These are phyloP conservation scores for Hanseniaspora meyeri DNA, from an alignment of 805 yeast genomes.

Conservation along the genomic window DNA sequence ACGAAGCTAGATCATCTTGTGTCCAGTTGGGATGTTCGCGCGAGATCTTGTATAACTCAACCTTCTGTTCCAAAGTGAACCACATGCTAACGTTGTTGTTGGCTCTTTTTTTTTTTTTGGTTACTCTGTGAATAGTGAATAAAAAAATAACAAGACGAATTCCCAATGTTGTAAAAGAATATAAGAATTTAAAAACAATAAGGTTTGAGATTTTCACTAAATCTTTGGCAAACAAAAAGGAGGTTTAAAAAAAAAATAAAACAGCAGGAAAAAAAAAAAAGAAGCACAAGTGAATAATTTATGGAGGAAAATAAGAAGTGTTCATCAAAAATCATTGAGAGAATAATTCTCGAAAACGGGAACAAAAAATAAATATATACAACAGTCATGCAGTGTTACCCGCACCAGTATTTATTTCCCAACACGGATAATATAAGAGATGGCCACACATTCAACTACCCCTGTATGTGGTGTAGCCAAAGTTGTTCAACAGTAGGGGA, in stretches of 20 bases:
- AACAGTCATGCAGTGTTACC: background rate
- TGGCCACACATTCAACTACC: conserved; percentile 41
- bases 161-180: no score
- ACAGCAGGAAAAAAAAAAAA: no score
- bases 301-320: background rate
- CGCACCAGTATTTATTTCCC: background rate
- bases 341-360: background rate
- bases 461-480: conserved; percentile 81
- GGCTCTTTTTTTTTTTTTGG: no score
- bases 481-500: conserved; percentile 72
- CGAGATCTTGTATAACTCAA: conserved; percentile 54
- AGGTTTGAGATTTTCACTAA: no score
- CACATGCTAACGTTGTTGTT: conserved; percentile 31
- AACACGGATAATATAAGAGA: background rate
- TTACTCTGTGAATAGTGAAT: no score
- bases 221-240: no score
- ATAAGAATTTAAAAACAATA: no score
- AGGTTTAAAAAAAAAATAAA: no score
- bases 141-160: no score
- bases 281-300: background rate
- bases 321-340: no score
- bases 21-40: conserved; percentile 60
- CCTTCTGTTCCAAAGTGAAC: conserved; percentile 48
- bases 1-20: conserved; percentile 48
- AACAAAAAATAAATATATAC: background rate